phyloP scores from a whole-genome alignment of 1,139 yeast species.

The Suhomyces panamericanus region DNA sequence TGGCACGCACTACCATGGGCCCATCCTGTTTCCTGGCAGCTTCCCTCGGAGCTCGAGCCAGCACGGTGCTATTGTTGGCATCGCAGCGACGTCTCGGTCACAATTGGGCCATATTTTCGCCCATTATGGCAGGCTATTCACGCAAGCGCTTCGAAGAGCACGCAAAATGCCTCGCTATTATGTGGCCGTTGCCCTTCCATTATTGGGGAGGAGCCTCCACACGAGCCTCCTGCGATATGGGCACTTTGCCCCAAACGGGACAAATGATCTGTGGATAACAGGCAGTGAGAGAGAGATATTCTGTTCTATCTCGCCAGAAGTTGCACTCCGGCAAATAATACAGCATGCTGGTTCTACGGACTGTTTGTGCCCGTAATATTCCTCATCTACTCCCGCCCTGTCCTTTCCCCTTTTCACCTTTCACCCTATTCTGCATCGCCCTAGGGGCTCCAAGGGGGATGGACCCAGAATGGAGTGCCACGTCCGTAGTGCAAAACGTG shows the following conservation, averaged over 20 bases:
- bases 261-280: background rate
- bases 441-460: too few species aligned
- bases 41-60: background rate
- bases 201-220: background rate
- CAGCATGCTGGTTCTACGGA: too few species aligned
- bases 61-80: background rate
- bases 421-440: too few species aligned
- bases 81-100: background rate
- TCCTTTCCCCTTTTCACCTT: too few species aligned
- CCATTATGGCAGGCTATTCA: background rate
- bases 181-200: background rate
- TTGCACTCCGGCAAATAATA: too few species aligned
- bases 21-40: too few species aligned
- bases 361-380: too few species aligned
- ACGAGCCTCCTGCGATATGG: background rate
- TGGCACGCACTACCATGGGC: too few species aligned
- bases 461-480: too few species aligned
- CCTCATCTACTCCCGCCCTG: too few species aligned
- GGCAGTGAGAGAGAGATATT: too few species aligned
- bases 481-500: too few species aligned
- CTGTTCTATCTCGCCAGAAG: background rate
- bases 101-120: background rate
- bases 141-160: background rate
- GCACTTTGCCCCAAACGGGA: background rate
- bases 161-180: background rate